phyloP scores from a whole-genome alignment of 1,139 yeast genomes.

The Wickerhamomyces sp. region DNA sequence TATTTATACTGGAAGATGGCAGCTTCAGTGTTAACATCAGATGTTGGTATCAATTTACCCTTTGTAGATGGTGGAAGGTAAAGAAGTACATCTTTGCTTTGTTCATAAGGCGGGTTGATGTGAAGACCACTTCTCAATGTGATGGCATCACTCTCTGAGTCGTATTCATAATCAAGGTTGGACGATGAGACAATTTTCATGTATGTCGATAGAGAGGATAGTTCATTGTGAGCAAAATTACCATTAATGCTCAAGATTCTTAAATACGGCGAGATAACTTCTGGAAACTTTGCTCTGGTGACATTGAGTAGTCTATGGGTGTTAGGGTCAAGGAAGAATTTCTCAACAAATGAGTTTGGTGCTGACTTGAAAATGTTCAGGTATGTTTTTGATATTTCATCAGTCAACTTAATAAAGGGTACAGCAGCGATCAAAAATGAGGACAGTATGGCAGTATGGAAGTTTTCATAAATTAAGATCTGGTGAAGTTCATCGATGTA shows the following conservation, averaged over 20 bases:
- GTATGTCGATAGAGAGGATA: conserved; percentile 55
- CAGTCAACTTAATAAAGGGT: conserved; percentile 59
- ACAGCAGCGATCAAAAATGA: conserved; percentile 54
- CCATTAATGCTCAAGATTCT: conserved; percentile 60
- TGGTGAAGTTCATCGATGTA: conserved; percentile 39
- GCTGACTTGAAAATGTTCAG: conserved; percentile 45
- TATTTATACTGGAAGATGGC: conserved; percentile 69
- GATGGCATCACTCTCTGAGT: conserved; percentile 31
- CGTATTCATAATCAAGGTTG: conserved; percentile 28
- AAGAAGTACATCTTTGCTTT: conserved; percentile 33
- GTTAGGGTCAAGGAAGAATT: conserved; percentile 51
- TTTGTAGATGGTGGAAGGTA: conserved; percentile 51
- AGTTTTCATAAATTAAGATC: conserved; percentile 42
- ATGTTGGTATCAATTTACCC: conserved; percentile 61
- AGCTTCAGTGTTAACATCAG: conserved; percentile 34
- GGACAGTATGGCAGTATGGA: conserved; percentile 55
- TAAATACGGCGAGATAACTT: conserved; percentile 58
- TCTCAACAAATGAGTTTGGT: conserved; percentile 51
- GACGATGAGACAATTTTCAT: conserved; percentile 36
- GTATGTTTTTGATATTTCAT: conserved; percentile 48
- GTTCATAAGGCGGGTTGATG: conserved; percentile 37
- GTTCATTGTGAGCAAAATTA: conserved; percentile 59
- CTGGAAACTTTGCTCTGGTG: conserved; percentile 71
- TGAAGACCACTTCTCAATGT: conserved; percentile 33
- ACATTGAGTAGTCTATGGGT: conserved; percentile 53